Evolutionary conservation across 805 yeast genomes (phyloP).

Genomic region (Saccharomycopsis sp.): DNA sequence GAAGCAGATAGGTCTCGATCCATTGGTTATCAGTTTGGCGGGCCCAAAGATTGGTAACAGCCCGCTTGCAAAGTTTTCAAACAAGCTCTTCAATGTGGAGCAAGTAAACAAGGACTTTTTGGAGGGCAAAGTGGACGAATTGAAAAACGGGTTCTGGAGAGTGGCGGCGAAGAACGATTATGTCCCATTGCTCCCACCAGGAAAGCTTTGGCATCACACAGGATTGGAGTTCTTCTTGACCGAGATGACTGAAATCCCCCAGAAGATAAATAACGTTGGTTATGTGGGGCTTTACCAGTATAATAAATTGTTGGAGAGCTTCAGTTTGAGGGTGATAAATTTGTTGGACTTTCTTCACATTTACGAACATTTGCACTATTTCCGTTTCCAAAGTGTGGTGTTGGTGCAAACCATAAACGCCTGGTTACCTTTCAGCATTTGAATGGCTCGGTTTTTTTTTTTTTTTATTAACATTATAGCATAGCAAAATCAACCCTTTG

Average conservation of each 20-base stretch:
- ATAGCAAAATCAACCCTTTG: no score
- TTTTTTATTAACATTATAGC: no score
- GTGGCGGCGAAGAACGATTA: conserved; percentile 50
- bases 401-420: no score
- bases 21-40: conserved; percentile 51
- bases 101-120: conserved; percentile 25
- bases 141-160: conserved; percentile 38
- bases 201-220: conserved; percentile 32
- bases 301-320: conserved; percentile 8
- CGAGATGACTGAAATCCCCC: conserved; percentile 32
- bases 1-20: conserved; percentile 42
- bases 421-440: no score
- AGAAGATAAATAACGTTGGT: conserved; percentile 20
- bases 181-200: conserved; percentile 54
- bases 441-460: no score
- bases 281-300: conserved; percentile 23
- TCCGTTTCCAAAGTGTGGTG: no score
- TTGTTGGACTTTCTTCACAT: conserved; percentile 14
- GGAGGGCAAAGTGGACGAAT: conserved; percentile 24
- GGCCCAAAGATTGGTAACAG: conserved; percentile 57
- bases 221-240: conserved; percentile 44
- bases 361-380: conserved; percentile 15
- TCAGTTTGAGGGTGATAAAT: not conserved
- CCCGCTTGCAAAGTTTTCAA: conserved; percentile 42
- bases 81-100: conserved; percentile 36